Evolutionary conservation across 2,329 filamentous ascomycete genomes (phyloP).

Genomic region (Ascomycota sp.): DNA sequence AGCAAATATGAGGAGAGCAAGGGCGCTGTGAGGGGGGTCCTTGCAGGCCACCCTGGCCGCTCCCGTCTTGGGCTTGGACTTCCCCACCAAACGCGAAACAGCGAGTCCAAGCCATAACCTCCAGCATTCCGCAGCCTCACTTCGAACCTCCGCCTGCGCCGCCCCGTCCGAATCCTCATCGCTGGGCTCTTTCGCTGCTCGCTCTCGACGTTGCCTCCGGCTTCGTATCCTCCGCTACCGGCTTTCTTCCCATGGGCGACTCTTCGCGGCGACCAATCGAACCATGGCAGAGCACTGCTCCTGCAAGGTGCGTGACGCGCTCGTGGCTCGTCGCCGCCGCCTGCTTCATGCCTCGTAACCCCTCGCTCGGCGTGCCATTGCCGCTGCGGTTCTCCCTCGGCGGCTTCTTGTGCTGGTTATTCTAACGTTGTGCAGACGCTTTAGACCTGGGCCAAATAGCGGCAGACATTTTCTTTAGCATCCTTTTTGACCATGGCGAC

Average conservation of each 20-base stretch:
- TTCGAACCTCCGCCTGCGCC: no score
- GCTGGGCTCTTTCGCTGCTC: no score
- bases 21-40: no score
- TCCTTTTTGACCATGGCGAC: slow-evolving; percentile 20
- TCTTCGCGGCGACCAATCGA: slow-evolving; percentile 17
- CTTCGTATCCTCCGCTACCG: no score
- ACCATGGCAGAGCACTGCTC: slow-evolving; percentile 24
- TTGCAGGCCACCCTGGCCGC: no score
- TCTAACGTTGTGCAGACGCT: slow-evolving; percentile 15
- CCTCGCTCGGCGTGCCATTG: neutral
- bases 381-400: slow-evolving; percentile 1
- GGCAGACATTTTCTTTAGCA: slow-evolving; percentile 9
- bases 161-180: no score
- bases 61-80: no score
- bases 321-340: neutral
- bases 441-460: slow-evolving; percentile 17
- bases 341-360: slow-evolving; percentile 2
- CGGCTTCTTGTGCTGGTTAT: neutral
- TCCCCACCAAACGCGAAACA: no score
- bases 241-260: no score
- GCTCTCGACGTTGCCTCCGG: neutral
- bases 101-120: no score
- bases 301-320: slow-evolving; percentile 18
- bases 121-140: no score
- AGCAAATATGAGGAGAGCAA: no score